Evolutionary conservation across 257 asterid genomes (phyloP).

Genomic region (Nicotiana tabacum): DNA sequence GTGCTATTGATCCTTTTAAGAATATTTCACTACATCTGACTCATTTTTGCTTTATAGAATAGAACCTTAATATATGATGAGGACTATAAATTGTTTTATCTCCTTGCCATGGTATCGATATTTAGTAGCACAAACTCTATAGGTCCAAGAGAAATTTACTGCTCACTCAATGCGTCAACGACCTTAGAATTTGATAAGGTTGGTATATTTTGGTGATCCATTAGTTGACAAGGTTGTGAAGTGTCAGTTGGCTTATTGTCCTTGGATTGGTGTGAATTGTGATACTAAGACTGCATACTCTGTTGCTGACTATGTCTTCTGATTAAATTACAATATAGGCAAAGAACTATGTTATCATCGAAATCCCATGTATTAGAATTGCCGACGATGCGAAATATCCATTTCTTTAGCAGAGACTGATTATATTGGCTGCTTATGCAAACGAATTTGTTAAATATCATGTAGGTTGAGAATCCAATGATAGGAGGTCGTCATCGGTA

Average conservation of each 20-base stretch:
- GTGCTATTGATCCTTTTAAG: not conserved
- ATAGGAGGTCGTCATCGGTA: not conserved
- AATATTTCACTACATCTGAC: not conserved
- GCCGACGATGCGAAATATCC: not conserved
- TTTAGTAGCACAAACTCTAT: not conserved
- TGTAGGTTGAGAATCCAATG: conserved; percentile 4
- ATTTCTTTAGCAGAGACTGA: not conserved
- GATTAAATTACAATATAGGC: not conserved
- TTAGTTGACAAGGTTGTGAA: not conserved
- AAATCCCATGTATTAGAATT: not conserved
- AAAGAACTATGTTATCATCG: not conserved
- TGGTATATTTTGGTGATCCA: not conserved
- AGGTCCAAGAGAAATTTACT: not conserved
- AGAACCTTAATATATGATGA: not conserved
- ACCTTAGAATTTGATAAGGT: not conserved
- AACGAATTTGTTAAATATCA: not conserved
- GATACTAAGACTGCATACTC: not conserved
- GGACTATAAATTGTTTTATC: not conserved
- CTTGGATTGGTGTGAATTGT: not conserved
- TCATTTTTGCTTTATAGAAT: not conserved
- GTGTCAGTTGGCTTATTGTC: not conserved
- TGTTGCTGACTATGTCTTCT: not conserved
- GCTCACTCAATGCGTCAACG: not conserved
- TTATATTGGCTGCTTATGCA: conserved; percentile 1
- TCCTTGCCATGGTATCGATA: not conserved